phyloP scores from a whole-genome alignment of 2,329 filamentous ascomycete species.

The Amphichorda felina region DNA sequence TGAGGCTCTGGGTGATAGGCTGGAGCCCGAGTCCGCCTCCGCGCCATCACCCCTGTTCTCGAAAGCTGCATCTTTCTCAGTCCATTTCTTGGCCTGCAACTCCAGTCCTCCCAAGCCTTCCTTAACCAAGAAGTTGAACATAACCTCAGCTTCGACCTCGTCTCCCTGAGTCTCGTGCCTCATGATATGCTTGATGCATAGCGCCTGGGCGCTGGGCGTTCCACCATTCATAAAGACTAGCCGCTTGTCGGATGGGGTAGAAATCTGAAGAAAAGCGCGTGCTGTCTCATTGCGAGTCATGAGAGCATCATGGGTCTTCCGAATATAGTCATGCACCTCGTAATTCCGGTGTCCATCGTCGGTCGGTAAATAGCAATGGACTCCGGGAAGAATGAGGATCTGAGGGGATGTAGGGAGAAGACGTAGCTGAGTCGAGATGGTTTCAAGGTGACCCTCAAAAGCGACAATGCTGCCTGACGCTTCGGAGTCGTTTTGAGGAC shows the following conservation, averaged over 20 bases:
- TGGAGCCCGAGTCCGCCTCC: background rate
- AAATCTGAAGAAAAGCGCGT: conserved; percentile 34
- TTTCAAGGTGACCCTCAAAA: conserved; percentile 44
- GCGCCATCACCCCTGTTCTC: background rate
- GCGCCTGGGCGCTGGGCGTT: conserved; percentile 37
- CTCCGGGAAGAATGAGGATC: conserved; percentile 41
- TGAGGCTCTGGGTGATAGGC: background rate
- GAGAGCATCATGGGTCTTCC: conserved; percentile 37
- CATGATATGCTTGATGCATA: conserved; percentile 43
- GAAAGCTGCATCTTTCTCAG: background rate
- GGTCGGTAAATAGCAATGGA: conserved; percentile 32
- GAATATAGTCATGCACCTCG: conserved; percentile 26
- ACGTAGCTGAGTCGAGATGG: conserved; percentile 45
- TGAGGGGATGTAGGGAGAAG: conserved; percentile 47
- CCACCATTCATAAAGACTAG: conserved; percentile 51
- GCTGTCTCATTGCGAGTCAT: conserved; percentile 34
- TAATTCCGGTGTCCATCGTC: conserved; percentile 14
- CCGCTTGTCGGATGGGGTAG: conserved; percentile 32
- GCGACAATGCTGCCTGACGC: conserved; percentile 40
- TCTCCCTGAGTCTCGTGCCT: conserved; percentile 38
- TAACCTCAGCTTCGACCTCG: conserved; percentile 31
- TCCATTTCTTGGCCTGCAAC: conserved; percentile 9
- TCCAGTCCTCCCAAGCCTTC: conserved; percentile 30
- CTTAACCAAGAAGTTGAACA: conserved; percentile 38
- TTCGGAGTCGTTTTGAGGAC: background rate